Base-by-base conservation (phyloP, 208 protist species). In the Jaenimonas drosophilae region DNA sequence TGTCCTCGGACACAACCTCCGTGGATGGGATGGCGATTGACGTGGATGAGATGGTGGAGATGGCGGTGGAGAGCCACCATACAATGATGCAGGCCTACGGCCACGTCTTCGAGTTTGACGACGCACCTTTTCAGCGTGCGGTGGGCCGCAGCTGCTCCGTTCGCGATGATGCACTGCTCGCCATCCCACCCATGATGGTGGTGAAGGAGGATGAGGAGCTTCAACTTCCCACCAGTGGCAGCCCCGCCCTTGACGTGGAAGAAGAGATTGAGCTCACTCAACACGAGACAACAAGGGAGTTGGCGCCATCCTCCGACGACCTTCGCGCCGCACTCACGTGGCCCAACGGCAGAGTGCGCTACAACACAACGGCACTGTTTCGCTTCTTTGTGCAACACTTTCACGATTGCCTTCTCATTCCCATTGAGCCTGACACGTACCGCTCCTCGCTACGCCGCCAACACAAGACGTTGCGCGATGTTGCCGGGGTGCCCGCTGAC, bases 311-410 rank as follows among this genome's bases (percentile, higher is more conserved):
- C n/a, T n/a, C n/a, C n/a, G n/a, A n/a, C n/a, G n/a, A n/a, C n/a
- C n/a, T n/a, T n/a, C n/a, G n/a, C n/a, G n/a, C n/a, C n/a, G n/a
- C n/a, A n/a, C n/a, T n/a, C n/a, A n/a, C n/a, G n/a, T n/a, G n/a
- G n/a, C n/a, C n/a, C n/a, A n/a, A n/a, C n/a, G n/a, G n/a, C n/a
- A n/a, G n/a, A n/a, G n/a, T n/a, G n/a, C n/a, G n/a, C n/a, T n/a
- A n/a, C n/a, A n/a, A n/a, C n/a, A n/a, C n/a, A n/a, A n/a, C n/a
- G n/a, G n/a, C n/a, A n/a, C n/a, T n/a, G n/a, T n/a, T 71, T 6
- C 71, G 54, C n/a, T 85, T 77, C 33, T 41, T 81, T 17, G 54
- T 47, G 17, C 47, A 48, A 1, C 33, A 87, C 52, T 41, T 65
- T 12, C 11, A 19, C 1, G 4, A 34, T 4, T 77, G 59, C 57